phyloP scores from a whole-genome alignment of 2,329 filamentous ascomycete genomes.

The Cladobotryum mycophilum region DNA sequence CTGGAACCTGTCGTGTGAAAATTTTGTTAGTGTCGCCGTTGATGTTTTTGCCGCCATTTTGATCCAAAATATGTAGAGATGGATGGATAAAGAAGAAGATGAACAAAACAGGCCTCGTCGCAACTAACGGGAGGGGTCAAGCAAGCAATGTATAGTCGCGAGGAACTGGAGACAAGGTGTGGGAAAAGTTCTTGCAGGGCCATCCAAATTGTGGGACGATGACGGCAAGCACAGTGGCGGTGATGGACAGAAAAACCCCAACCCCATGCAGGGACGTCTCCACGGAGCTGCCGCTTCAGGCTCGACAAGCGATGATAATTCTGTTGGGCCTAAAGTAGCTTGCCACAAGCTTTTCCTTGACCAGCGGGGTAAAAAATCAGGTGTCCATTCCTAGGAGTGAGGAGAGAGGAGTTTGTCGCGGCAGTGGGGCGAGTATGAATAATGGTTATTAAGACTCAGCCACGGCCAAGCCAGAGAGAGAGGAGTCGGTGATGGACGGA shows the following conservation, averaged over 20 bases:
- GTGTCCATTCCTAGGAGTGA: not conserved
- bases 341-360: not conserved
- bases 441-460: too few relatives aligned
- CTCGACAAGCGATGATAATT: not conserved
- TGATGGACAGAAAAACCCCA: not conserved
- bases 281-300: not conserved
- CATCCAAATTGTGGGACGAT: not conserved
- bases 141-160: not conserved
- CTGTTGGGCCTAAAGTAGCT: not conserved
- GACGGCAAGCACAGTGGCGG: slow-evolving; percentile 4
- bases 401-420: not conserved
- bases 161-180: slow-evolving; percentile 5
- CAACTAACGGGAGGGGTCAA: too few relatives aligned
- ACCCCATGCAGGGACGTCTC: not conserved
- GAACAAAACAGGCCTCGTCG: not conserved
- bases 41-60: slow-evolving; percentile 3
- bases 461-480: not conserved
- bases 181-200: slow-evolving; percentile 1
- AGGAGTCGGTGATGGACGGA: not conserved
- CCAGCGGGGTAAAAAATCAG: not conserved
- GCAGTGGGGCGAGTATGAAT: not conserved
- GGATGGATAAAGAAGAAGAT: not conserved
- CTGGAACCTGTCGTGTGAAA: slow-evolving; percentile 45
- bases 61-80: not conserved
- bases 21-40: slow-evolving; percentile 41